Percentiles rank a stretch among this genome's conserved stretches.
Evolutionary conservation across 2,329 filamentous ascomycete genomes (phyloP).

Genomic region (Fusarium sororula): DNA sequence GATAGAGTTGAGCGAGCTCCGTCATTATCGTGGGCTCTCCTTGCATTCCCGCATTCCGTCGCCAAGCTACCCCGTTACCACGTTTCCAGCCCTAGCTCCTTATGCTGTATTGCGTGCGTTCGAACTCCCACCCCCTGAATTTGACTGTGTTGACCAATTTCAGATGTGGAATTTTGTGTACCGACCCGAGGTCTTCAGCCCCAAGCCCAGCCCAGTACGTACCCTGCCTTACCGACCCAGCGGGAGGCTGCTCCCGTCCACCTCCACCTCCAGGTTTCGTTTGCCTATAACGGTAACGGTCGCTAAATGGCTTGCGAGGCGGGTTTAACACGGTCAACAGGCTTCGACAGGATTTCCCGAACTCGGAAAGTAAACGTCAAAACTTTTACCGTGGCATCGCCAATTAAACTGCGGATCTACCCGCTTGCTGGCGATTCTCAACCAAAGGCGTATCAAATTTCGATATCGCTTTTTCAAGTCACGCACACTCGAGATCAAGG

Average conservation of each 20-base stretch:
- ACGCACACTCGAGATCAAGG: background rate
- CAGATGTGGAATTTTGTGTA: constrained; percentile 22
- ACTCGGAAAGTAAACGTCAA: constrained; percentile 29
- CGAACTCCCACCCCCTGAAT: constrained; percentile 12
- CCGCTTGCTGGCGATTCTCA: constrained; percentile 20
- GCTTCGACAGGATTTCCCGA: constrained; percentile 29
- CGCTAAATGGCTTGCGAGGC: constrained; percentile 17
- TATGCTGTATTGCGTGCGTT: constrained; percentile 23
- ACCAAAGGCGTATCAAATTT: constrained; percentile 5
- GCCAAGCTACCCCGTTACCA: constrained; percentile 34
- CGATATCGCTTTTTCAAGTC: constrained; percentile 1
- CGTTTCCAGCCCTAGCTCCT: constrained; percentile 35
- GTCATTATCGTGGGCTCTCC: constrained; percentile 32
- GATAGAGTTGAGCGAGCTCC: constrained; percentile 29
- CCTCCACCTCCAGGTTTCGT: constrained; percentile 11
- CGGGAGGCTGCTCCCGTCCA: constrained; percentile 19
- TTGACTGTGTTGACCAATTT: constrained; percentile 8
- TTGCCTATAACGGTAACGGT: constrained; percentile 26
- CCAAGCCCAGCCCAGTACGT: constrained; percentile 17
- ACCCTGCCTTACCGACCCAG: constrained; percentile 13
- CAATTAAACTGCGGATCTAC: constrained; percentile 35
- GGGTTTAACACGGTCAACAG: constrained; percentile 19
- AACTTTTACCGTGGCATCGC: background rate
- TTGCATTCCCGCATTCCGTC: constrained; percentile 36
- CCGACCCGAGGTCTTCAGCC: constrained; percentile 31